Base-by-base conservation (phyloP, 495 filamentous ascomycete species). In the Daldinia concentrica region DNA sequence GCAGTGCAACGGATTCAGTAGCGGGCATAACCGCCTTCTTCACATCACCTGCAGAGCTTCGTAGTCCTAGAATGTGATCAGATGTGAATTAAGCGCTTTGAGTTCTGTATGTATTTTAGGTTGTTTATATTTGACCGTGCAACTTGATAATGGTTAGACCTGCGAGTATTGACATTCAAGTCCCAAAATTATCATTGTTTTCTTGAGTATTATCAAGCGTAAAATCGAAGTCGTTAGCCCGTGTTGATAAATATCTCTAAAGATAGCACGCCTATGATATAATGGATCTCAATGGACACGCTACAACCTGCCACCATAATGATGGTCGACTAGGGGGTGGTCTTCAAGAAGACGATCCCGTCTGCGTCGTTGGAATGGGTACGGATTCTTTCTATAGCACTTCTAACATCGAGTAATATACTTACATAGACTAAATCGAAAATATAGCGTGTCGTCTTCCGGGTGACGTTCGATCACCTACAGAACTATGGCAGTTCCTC, bases 401-500 rank as follows among this genome's bases (percentile, higher is more conserved):
- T 4, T 1, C n/a, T 48, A n/a, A 22, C n/a, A 19, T 19, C 7
- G 22, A 34, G 17, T 14, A 14, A 48, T 1, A 12, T 27, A 17
- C n/a, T n/a, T n/a, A n/a, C n/a, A n/a, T n/a, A n/a, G n/a, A n/a
- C 14, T 39, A 22, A 37, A 3, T 19, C 22, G 1, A 26, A 17
- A 7, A 6, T 26, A 11, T 26, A 71, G 64, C 34, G 24, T 72
- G 69, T 17, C 69, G 64, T 4, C 32, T 64, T 3, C 69, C 69
- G 1, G 69, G 69, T 2, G 54, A 32, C 4, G 48, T 64, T 2
- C 6, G 26, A 14, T 64, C 59, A 1, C 64, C 72, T 6, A 58
- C 52, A 0, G 52, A 4, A 6, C 54, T 65, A 2, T 80, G 77
- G 75, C 59, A 75, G 4, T 52, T 79, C 22, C 51, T 80, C 1